Percentiles rank a stretch among this genome's conserved stretches.
phyloP scores from a whole-genome alignment of 257 asterid genomes.

The Nicotiana tomentosiformis region DNA sequence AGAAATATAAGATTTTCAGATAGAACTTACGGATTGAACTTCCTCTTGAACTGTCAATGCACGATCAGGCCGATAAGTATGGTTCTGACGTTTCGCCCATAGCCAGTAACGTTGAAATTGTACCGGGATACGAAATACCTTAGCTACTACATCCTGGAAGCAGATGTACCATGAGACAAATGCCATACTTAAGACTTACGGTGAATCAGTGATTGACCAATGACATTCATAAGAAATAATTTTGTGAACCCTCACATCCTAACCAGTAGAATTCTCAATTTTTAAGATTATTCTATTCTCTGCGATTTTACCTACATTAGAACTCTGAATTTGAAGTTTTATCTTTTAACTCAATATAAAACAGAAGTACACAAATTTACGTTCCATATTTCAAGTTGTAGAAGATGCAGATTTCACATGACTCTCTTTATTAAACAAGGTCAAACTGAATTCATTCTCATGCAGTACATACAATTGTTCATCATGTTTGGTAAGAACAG shows the following conservation, averaged over 20 bases:
- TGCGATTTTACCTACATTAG: not conserved
- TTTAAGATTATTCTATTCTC: too few species aligned
- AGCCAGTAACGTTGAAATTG: constrained; percentile 77
- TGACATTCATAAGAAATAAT: not conserved
- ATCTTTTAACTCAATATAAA: not conserved
- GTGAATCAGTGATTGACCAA: not conserved
- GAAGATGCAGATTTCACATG: not conserved
- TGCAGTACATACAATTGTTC: not conserved
- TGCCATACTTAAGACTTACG: not conserved
- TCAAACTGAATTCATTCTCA: not conserved
- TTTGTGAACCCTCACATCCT: not conserved
- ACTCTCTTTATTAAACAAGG: not conserved
- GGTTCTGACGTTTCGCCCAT: constrained; percentile 85
- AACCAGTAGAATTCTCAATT: not conserved
- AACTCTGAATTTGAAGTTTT: not conserved
- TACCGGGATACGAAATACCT: constrained; percentile 64
- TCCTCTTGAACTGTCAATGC: constrained; percentile 64
- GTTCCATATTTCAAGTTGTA: not conserved
- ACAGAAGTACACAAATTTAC: not conserved
- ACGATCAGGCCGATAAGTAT: constrained; percentile 78
- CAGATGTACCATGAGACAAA: not conserved
- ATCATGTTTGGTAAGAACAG: not conserved
- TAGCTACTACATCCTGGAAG: constrained; percentile 72
- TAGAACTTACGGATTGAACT: constrained; percentile 54
- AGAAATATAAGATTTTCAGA: constrained; percentile 1